Percentiles rank a stretch among this genome's conserved stretches.
Conservation (phyloP, 1,139 yeast genomes). For the Taphrina communis region DNA sequence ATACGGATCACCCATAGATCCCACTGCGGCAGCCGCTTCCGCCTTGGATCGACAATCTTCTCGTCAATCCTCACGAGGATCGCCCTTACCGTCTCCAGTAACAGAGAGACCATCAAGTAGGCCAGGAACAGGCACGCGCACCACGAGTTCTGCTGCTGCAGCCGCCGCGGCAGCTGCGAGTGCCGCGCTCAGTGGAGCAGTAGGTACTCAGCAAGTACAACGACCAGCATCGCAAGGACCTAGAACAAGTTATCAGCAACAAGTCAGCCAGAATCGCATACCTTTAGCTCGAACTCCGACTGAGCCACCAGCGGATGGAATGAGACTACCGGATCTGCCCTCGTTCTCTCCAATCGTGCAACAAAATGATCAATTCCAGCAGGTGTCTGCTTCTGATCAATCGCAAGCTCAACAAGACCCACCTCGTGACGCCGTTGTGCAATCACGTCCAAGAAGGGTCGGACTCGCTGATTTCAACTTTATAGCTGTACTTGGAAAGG, state of each 20-base stretch:
- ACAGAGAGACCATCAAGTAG: conserved; percentile 27
- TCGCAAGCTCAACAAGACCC: conserved; percentile 46
- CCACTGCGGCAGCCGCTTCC: conserved; percentile 36
- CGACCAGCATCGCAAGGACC: conserved; percentile 22
- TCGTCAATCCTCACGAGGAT: conserved; percentile 24
- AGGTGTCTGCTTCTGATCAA: conserved; percentile 46
- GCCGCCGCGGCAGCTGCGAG: conserved; percentile 48
- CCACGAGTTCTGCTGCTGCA: conserved; percentile 40
- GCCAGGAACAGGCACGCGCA: conserved; percentile 26
- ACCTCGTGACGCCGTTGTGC: conserved; percentile 17
- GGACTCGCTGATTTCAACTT: conserved; percentile 70
- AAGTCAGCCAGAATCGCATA: conserved; percentile 17
- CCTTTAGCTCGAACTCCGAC: conserved; percentile 13
- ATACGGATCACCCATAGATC: conserved; percentile 20
- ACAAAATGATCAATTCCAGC: conserved; percentile 23
- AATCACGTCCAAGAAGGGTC: conserved; percentile 46
- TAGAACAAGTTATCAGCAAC: conserved; percentile 31
- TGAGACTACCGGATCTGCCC: conserved; percentile 34
- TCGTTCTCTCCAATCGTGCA: conserved; percentile 29
- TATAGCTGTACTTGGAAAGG: conserved; percentile 80
- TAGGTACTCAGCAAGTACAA: conserved; percentile 5
- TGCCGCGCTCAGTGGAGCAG: conserved; percentile 43
- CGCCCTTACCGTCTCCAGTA: conserved; percentile 25
- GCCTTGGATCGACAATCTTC: conserved; percentile 28
- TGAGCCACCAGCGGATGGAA: conserved; percentile 16